Evolutionary conservation across 2,329 filamentous ascomycete species (phyloP).

Genomic region (Emergomyces orientalis): DNA sequence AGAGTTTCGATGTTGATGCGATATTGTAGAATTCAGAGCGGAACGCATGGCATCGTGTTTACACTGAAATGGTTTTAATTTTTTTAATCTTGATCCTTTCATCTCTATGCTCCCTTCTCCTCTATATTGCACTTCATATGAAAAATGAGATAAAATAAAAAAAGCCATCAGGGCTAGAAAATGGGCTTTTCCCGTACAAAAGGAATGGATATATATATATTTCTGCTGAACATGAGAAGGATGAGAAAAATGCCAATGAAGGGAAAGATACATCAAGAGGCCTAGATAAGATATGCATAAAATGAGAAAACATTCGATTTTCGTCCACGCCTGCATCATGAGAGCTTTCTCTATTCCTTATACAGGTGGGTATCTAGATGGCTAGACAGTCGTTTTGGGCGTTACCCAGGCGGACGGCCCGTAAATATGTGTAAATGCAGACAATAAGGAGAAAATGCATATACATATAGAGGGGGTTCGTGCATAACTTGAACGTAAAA

Average conservation of each 20-base stretch:
- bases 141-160: not conserved
- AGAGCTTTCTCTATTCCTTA: slow-evolving; percentile 3
- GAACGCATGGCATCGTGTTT: not conserved
- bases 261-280: not conserved
- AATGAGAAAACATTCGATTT: not conserved
- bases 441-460: not conserved
- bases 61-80: not conserved
- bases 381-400: not conserved
- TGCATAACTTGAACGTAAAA: not conserved
- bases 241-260: not conserved
- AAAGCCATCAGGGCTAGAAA: not conserved
- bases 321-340: not conserved
- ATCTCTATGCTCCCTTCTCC: not conserved
- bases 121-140: not conserved
- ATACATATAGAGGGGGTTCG: not conserved
- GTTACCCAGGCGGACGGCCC: not conserved
- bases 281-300: not conserved
- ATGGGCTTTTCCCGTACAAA: not conserved
- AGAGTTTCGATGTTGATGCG: not conserved
- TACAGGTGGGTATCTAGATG: not conserved
- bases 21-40: not conserved
- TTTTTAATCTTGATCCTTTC: not conserved
- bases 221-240: not conserved
- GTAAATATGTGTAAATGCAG: too few relatives aligned
- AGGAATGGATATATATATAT: not conserved